These are phyloP conservation scores for Leucogyrophana mollusca DNA, from an alignment of 768 basidiomycete genomes.

Conservation along the genomic window DNA sequence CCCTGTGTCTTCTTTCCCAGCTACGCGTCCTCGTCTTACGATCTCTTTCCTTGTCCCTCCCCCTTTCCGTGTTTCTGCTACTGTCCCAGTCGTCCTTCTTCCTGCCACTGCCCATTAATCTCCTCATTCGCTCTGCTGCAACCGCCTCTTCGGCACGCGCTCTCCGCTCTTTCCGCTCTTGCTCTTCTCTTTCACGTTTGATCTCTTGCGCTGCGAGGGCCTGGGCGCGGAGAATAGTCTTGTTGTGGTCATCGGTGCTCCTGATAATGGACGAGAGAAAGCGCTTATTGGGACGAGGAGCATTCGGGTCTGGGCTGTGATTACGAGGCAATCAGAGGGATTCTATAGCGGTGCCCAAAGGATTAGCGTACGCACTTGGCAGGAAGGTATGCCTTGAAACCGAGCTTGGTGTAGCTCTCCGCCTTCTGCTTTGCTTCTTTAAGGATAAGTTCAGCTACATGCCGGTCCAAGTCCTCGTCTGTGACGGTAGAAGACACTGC, in stretches of 20 bases:
- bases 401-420: constrained; percentile 71
- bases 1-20: constrained; percentile 51
- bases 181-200: constrained; percentile 66
- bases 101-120: constrained; percentile 29
- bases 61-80: constrained; percentile 50
- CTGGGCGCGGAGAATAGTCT: constrained; percentile 74
- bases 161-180: constrained; percentile 58
- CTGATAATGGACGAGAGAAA: constrained; percentile 84
- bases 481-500: constrained; percentile 56
- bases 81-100: constrained; percentile 29
- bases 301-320: constrained; percentile 63
- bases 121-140: constrained; percentile 58
- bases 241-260: constrained; percentile 95
- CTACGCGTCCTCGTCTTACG: constrained; percentile 47
- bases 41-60: constrained; percentile 38
- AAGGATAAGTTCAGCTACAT: constrained; percentile 89
- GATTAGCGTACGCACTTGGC: constrained; percentile 41
- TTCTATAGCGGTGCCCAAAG: not conserved
- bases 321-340: not conserved
- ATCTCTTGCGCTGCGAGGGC: constrained; percentile 70
- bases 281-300: constrained; percentile 79
- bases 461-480: constrained; percentile 87
- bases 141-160: constrained; percentile 76
- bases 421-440: constrained; percentile 93
- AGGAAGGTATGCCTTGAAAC: constrained; percentile 76